Percentiles rank a stretch among this genome's conserved stretches.
Evolutionary conservation across 1,284 basidiomycete species (phyloP).

Genomic region (Heterobasidion parviporum): DNA sequence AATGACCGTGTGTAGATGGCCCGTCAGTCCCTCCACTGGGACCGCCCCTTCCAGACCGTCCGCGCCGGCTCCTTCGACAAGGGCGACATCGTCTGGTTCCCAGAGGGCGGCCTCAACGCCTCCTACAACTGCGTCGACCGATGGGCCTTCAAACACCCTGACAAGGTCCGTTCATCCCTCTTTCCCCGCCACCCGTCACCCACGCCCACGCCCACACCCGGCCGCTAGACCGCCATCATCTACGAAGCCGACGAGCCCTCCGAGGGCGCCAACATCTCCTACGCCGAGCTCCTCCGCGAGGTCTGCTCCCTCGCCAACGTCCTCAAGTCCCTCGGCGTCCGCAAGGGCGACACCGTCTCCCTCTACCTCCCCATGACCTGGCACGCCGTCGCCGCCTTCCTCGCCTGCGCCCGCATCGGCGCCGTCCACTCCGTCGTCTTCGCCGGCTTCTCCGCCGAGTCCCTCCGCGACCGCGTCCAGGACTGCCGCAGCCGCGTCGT

Average conservation of each 20-base stretch:
- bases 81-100: constrained; percentile 95
- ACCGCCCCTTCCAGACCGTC: constrained; percentile 87
- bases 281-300: constrained; percentile 82
- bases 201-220: neutral
- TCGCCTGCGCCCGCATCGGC: constrained; percentile 95
- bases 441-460: constrained; percentile 97
- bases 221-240: constrained; percentile 78
- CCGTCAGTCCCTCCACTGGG: constrained; percentile 80
- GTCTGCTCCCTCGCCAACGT: constrained; percentile 90
- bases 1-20: constrained; percentile 49
- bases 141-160: constrained; percentile 86
- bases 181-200: constrained; percentile 1
- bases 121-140: constrained; percentile 98
- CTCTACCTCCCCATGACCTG: constrained; percentile 88
- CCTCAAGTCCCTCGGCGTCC: constrained; percentile 84
- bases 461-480: constrained; percentile 85
- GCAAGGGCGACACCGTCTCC: constrained; percentile 93
- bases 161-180: constrained; percentile 53
- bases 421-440: constrained; percentile 99
- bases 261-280: constrained; percentile 73
- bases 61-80: constrained; percentile 77
- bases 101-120: constrained; percentile 82
- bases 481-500: constrained; percentile 89
- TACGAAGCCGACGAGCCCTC: constrained; percentile 97
- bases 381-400: constrained; percentile 93